Percentiles rank a stretch among this genome's conserved stretches.
phyloP scores from a whole-genome alignment of 768 basidiomycete species.

The Hygrophorus russula region DNA sequence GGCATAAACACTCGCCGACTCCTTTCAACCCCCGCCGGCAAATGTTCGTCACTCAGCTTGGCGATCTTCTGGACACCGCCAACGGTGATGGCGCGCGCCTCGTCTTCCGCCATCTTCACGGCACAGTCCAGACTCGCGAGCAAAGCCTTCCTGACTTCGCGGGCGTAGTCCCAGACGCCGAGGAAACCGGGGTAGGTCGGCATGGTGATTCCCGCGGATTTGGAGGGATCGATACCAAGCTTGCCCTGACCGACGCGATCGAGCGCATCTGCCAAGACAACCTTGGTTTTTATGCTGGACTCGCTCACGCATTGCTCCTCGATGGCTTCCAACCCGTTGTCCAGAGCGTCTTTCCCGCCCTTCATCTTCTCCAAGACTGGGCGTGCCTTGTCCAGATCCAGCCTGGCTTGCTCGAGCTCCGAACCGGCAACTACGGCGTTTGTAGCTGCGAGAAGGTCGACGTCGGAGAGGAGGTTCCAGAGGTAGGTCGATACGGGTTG shows the following conservation, averaged over 20 bases:
- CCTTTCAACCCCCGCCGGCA: constrained; percentile 75
- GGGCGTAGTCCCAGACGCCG: constrained; percentile 76
- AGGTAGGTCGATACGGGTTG: constrained; percentile 90
- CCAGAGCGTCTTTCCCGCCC: constrained; percentile 57
- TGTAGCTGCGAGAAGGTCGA: constrained; percentile 76
- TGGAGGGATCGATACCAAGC: constrained; percentile 39
- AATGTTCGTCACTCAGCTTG: constrained; percentile 61
- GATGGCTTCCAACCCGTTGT: constrained; percentile 63
- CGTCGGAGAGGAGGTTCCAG: constrained; percentile 77
- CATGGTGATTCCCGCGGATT: constrained; percentile 29
- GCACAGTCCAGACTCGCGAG: constrained; percentile 74
- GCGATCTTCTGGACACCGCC: constrained; percentile 56
- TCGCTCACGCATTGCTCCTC: constrained; percentile 65
- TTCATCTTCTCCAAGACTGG: constrained; percentile 89
- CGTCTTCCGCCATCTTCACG: constrained; percentile 71
- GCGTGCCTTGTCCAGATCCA: constrained; percentile 53
- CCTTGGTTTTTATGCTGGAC: constrained; percentile 43
- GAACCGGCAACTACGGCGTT: constrained; percentile 80
- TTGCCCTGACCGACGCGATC: constrained; percentile 70
- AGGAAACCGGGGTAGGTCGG: constrained; percentile 80
- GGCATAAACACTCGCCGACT: constrained; percentile 83
- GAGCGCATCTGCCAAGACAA: constrained; percentile 54
- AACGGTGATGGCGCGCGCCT: constrained; percentile 60
- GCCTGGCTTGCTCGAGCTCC: constrained; percentile 63
- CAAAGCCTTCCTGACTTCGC: constrained; percentile 67